Base-by-base conservation (phyloP, 2,329 filamentous ascomycete species). In the Chaetoscypha palmicola region DNA sequence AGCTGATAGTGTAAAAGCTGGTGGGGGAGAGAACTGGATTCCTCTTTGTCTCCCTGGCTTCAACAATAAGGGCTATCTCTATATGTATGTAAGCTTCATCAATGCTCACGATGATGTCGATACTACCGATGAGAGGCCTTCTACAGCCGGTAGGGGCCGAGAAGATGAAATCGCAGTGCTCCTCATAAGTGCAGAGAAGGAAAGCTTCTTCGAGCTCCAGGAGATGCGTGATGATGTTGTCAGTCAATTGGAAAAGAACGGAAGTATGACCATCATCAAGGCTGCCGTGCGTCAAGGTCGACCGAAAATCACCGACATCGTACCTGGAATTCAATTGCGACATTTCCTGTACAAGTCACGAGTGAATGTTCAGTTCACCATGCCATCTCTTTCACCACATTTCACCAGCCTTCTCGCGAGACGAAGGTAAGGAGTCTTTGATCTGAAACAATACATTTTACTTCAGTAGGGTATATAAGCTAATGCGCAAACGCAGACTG, bases 31-130 rank as follows among this genome's bases (percentile, higher is more conserved):
- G 65, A 96, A 91, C 58, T 98, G 92, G 92, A 91, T 97, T 37
- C 92, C 92, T 0, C 73, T 98, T 5, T 98, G 92, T 58, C 74
- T 98, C 2, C 94, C 92, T 0, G 91, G 90, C 4, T 98, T 98
- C 68, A 98, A 98, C 68, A 97, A 88, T 63, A 86, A 82, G 40
- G 94, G 92, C 20, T 98, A 94, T 61, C 74, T 98, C 1, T 96
- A 98, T 69, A 97, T 98, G 89, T 98, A 97, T 60, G 92, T 98
- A 61, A 95, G 87, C 69, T 98, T 97, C 63, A 77, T 98, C 49
- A 81, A 87, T 54, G 71, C 77, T 28, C 69, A 73, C 33, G 64
- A 71, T 19, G 69, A 67, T n/a, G 59, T 65, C 23, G 68, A 65
- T 48, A 56, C 41, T 52, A 19, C 41, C n/a, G 54, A 61, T 23